Percentiles rank a stretch among this genome's conserved stretches.
phyloP scores from a whole-genome alignment of 1,284 basidiomycete species.

The Thecaphora frezii region DNA sequence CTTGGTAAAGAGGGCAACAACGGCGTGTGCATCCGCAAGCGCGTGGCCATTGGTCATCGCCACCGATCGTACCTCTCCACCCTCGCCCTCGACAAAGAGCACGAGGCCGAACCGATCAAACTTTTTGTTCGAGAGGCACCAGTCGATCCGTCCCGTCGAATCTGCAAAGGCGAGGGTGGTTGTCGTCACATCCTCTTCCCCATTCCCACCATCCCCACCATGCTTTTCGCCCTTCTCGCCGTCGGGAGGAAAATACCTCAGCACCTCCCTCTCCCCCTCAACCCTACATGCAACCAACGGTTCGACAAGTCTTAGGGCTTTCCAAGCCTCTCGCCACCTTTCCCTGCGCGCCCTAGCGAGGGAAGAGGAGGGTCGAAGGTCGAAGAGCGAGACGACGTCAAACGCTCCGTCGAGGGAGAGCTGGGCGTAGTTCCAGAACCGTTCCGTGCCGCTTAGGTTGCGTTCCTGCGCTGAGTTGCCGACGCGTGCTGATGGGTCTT shows the following conservation, averaged over 20 bases:
- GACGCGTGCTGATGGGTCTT: too few relatives aligned
- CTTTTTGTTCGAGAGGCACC: not conserved
- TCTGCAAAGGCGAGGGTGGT: too few relatives aligned
- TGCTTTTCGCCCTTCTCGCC: not conserved
- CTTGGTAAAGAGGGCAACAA: not conserved
- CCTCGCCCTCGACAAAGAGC: not conserved
- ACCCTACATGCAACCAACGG: too few relatives aligned
- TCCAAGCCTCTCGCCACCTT: too few relatives aligned
- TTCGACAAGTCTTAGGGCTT: too few relatives aligned
- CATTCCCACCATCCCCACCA: slow-evolving; percentile 1
- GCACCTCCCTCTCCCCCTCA: not conserved
- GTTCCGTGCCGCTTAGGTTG: slow-evolving; percentile 3
- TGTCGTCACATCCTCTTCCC: not conserved
- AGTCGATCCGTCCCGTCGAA: slow-evolving; percentile 2
- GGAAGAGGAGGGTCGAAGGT: not conserved
- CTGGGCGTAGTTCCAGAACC: slow-evolving; percentile 6
- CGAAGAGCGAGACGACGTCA: slow-evolving; percentile 8
- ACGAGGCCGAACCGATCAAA: not conserved
- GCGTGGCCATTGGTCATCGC: too few relatives aligned
- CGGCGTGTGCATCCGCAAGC: too few relatives aligned
- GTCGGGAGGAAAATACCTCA: not conserved
- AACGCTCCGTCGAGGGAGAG: slow-evolving; percentile 4
- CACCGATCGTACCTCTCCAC: too few relatives aligned
- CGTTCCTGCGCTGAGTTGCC: not conserved
- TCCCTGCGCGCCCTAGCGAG: not conserved